Evolutionary conservation across 2,329 filamentous ascomycete species (phyloP).

Genomic region (Cyclaneusma minus): DNA sequence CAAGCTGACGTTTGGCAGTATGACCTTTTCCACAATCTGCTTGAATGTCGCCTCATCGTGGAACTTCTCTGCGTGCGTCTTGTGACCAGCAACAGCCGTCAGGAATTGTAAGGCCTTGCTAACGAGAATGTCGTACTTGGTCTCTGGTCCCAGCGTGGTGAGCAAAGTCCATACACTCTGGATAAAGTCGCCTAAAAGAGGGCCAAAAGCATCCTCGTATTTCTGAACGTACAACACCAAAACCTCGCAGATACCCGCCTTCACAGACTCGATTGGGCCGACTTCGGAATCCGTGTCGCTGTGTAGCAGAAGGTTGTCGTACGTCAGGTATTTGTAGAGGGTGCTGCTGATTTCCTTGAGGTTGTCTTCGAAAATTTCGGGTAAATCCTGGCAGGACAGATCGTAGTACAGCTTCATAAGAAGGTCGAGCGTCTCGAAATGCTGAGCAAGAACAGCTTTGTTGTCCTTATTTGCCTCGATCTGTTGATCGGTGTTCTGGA

Average conservation of each 20-base stretch:
- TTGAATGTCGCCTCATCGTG: conserved; percentile 65
- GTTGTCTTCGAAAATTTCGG: conserved; percentile 86
- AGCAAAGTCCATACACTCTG: conserved; percentile 82
- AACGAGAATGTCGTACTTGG: conserved; percentile 86
- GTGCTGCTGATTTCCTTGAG: conserved; percentile 61
- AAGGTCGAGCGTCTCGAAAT: conserved; percentile 75
- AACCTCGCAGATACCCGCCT: conserved; percentile 84
- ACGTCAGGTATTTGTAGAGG: conserved; percentile 84
- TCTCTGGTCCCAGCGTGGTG: conserved; percentile 71
- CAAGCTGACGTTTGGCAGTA: conserved; percentile 81
- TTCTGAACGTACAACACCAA: conserved; percentile 86
- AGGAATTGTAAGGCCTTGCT: conserved; percentile 91
- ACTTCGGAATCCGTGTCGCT: conserved; percentile 85
- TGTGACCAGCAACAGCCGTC: conserved; percentile 69
- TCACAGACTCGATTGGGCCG: conserved; percentile 70
- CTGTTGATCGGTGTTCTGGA: conserved; percentile 48
- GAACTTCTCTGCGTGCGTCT: conserved; percentile 69
- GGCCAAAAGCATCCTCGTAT: conserved; percentile 85
- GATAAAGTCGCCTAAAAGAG: conserved; percentile 70
- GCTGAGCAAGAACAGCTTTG: conserved; percentile 56
- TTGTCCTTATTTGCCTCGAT: conserved; percentile 65
- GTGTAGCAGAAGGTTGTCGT: conserved; percentile 67
- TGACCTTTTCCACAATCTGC: conserved; percentile 89
- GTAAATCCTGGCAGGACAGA: conserved; percentile 91
- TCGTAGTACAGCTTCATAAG: conserved; percentile 90